Percentiles rank a stretch among this genome's conserved stretches.
phyloP scores from a whole-genome alignment of 768 basidiomycete genomes.

The Boletus rufocinnamomeus region DNA sequence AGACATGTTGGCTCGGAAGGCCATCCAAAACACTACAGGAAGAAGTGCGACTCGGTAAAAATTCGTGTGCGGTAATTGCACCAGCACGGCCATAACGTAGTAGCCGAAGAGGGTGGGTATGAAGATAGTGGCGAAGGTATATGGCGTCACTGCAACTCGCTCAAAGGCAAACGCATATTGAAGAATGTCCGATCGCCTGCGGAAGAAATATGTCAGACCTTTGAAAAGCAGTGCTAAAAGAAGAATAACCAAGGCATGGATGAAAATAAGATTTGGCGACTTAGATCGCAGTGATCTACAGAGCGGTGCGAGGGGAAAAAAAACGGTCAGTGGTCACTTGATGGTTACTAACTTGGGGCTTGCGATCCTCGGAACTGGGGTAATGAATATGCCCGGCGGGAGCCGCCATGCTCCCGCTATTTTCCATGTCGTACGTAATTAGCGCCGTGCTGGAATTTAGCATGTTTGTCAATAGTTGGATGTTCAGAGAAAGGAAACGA shows the following conservation, averaged over 20 bases:
- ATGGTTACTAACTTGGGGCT: too few species aligned
- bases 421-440: too few species aligned
- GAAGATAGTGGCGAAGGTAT: conserved; percentile 39
- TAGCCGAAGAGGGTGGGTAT: conserved; percentile 46
- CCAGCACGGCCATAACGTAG: conserved; percentile 55
- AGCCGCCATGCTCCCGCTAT: too few species aligned
- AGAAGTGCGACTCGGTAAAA: conserved; percentile 48
- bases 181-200: conserved; percentile 10
- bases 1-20: conserved; percentile 42
- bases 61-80: conserved; percentile 48
- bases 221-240: background rate
- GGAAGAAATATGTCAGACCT: conserved; percentile 3
- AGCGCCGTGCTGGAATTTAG: too few species aligned
- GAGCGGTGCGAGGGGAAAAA: too few species aligned
- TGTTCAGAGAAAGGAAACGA: background rate
- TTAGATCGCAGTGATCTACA: too few species aligned
- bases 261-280: too few species aligned
- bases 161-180: conserved; percentile 15
- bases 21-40: conserved; percentile 47
- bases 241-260: conserved; percentile 20
- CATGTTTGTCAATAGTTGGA: background rate
- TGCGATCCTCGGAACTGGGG: too few species aligned
- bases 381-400: too few species aligned
- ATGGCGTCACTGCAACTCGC: conserved; percentile 19
- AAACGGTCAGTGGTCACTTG: too few species aligned